phyloP scores from a whole-genome alignment of 192 early-diverging fungal species.

The Rhizoclosmatium sp. region DNA sequence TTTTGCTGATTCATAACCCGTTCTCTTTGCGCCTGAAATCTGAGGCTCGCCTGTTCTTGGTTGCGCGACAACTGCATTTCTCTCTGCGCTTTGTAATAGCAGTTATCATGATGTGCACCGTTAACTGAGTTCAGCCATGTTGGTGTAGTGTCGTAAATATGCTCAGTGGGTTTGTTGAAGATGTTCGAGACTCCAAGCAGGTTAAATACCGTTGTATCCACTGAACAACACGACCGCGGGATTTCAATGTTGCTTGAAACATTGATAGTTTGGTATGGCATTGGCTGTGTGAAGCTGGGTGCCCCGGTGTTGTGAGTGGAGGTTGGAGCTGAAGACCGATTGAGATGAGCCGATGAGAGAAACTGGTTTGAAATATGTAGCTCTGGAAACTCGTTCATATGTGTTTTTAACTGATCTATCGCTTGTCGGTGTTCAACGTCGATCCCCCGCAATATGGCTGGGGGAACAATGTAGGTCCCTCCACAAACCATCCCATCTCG shows the following conservation, averaged over 20 bases:
- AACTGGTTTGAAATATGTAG: not conserved
- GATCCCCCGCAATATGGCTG: constrained; percentile 20
- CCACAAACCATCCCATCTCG: constrained; percentile 22
- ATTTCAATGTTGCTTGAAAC: not conserved
- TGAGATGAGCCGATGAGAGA: not conserved
- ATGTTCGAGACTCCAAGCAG: constrained; percentile 12
- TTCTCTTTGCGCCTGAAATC: not conserved
- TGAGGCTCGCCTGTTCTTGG: not conserved
- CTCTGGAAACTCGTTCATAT: not conserved
- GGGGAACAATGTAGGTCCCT: constrained; percentile 26
- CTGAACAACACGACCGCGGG: constrained; percentile 16
- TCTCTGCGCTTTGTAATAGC: constrained; percentile 1
- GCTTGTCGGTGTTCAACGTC: not conserved
- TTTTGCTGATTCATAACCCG: not conserved
- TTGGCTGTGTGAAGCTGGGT: not conserved
- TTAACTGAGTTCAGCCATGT: constrained; percentile 6
- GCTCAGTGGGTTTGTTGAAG: not conserved
- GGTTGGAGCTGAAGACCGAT: not conserved
- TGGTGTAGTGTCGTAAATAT: not conserved
- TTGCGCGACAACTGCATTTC: not conserved
- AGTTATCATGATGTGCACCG: not conserved
- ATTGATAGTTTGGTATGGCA: not conserved
- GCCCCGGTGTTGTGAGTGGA: not conserved
- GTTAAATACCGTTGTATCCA: constrained; percentile 25
- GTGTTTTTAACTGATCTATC: not conserved